Conservation (phyloP, 768 basidiomycete species). For the Cantharellus anzutake region DNA sequence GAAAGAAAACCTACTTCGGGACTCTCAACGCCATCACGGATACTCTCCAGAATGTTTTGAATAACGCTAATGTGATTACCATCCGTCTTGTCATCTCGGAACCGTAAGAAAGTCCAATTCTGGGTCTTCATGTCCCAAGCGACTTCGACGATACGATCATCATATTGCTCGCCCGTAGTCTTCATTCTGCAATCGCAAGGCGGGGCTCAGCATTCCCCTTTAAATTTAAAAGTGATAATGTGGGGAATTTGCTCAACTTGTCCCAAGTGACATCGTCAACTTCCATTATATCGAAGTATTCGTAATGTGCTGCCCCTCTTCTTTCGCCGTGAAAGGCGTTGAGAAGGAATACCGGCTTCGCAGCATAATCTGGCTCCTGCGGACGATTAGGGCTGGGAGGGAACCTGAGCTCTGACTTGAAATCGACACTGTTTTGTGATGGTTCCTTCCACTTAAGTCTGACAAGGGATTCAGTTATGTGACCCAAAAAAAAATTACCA, state of each 20-base stretch:
- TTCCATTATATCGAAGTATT: conserved; percentile 68
- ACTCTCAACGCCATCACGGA: conserved; percentile 86
- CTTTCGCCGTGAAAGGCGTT: conserved; percentile 61
- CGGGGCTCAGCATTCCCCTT: background rate
- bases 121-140: conserved; percentile 55
- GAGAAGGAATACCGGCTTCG: conserved; percentile 74
- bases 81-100: conserved; percentile 82
- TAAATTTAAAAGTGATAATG: background rate
- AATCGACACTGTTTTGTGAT: conserved; percentile 93
- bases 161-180: conserved; percentile 61
- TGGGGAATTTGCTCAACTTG: conserved; percentile 23
- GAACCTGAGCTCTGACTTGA: conserved; percentile 89
- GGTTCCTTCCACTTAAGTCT: conserved; percentile 99
- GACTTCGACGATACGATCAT: conserved; percentile 89
- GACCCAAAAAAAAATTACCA: conserved; percentile 1
- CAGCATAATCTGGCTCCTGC: conserved; percentile 51
- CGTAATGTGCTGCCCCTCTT: conserved; percentile 34
- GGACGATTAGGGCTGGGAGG: conserved; percentile 40
- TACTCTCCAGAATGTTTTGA: conserved; percentile 75
- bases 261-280: conserved; percentile 91
- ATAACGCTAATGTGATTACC: conserved; percentile 79
- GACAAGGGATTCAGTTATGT: conserved; percentile 1
- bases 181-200: conserved; percentile 47
- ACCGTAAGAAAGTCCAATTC: conserved; percentile 79
- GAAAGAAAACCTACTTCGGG: conserved; percentile 36